phyloP scores from a whole-genome alignment of 2,329 filamentous ascomycete genomes.

The Monosporascus sp. region DNA sequence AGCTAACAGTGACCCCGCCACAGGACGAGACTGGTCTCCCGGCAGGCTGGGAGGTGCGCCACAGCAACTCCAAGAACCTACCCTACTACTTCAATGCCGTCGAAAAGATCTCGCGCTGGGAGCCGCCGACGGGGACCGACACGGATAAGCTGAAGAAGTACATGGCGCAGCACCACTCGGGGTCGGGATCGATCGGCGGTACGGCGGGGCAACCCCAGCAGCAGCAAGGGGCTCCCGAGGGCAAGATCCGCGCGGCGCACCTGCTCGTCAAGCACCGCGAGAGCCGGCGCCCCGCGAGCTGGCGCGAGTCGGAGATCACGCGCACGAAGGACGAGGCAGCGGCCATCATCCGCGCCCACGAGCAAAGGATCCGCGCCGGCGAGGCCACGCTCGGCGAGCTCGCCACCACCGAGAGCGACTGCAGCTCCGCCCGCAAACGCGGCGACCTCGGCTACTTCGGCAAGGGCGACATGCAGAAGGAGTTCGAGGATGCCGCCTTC shows the following conservation, averaged over 20 bases:
- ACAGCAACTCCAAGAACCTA: conserved; percentile 97
- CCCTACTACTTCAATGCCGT: conserved; percentile 95
- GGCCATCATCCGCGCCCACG: conserved; percentile 68
- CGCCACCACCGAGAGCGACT: conserved; percentile 86
- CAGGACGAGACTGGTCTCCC: conserved; percentile 77
- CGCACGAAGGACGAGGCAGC: conserved; percentile 82
- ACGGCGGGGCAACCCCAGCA: not conserved
- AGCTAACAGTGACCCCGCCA: not conserved
- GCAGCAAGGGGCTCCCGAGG: conserved; percentile 39
- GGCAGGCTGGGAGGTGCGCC: conserved; percentile 87
- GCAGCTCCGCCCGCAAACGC: conserved; percentile 88
- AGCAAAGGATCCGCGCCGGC: conserved; percentile 69
- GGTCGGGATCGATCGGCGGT: conserved; percentile 24
- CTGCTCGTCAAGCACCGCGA: conserved; percentile 89
- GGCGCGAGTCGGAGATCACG: conserved; percentile 86
- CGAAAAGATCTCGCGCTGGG: conserved; percentile 90
- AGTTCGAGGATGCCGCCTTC: conserved; percentile 96
- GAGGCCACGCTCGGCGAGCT: conserved; percentile 70
- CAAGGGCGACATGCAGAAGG: conserved; percentile 94
- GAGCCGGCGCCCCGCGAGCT: conserved; percentile 84
- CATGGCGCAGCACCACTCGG: conserved; percentile 84
- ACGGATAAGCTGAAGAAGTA: conserved; percentile 88
- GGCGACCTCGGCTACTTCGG: conserved; percentile 96
- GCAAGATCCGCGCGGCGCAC: conserved; percentile 91
- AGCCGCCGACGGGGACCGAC: conserved; percentile 82